Evolutionary conservation across 768 basidiomycete genomes (phyloP), one percentile per base, ranked within the genome.

Genomic region (Lentinus tigrinus): DNA sequence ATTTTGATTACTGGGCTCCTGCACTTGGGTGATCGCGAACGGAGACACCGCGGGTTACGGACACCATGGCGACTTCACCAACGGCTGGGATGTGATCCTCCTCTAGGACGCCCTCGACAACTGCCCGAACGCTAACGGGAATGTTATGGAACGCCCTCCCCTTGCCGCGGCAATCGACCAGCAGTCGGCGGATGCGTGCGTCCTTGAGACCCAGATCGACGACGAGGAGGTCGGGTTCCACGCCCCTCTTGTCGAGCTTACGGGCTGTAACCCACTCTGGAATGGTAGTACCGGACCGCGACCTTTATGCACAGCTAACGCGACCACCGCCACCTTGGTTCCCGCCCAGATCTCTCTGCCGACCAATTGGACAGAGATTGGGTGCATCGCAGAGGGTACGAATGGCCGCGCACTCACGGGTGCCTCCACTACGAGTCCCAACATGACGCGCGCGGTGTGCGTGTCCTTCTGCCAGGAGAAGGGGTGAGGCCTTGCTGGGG

Each of bases 341-440:
- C 17, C 61, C 42, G 52, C 47, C 28, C 52, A 39, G 47, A 36
- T 42, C 2, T 47, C 62, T n/a, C 63, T 67, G n/a, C 54, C 60
- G 9, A 24, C 57, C 5, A 58, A 60, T 39, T 67, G 66, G 66
- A 40, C 46, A 26, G 63, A 57, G 36, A 36, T 65, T 36, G 66
- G 66, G 28, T 67, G 66, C 62, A 62, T 67, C 52, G 63, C 66
- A 9, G 66, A 67, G 63, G 66, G 62, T 42, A 56, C 63, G 37
- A 63, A 49, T 50, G 66, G 63, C 14, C 66, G 66, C 19, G 66
- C 66, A 38, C 60, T 67, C 38, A 51, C 63, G 17, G 62, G 54
- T 42, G 60, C 64, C 19, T 57, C 63, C 39, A 67, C 56, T 44
- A 60, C 50, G 10, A 36, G 52, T 34, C 28, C 53, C 38, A 65